These are phyloP conservation scores for Raffaelea albimanens DNA, from an alignment of 2,329 filamentous ascomycete species.

Conservation along the genomic window DNA sequence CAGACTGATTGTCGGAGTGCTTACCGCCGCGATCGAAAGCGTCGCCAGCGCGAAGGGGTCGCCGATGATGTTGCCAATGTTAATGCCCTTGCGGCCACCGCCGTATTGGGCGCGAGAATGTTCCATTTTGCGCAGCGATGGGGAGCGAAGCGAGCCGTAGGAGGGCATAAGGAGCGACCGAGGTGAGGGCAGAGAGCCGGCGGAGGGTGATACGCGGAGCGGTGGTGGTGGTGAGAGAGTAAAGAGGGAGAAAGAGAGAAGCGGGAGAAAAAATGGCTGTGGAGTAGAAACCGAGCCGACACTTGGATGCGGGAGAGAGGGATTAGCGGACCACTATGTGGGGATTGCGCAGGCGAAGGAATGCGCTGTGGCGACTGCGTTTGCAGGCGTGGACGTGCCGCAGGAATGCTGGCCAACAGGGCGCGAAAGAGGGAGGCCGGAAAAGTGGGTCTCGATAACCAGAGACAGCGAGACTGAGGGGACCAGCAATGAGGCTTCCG, in stretches of 20 bases:
- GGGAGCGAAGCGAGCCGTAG: slow-evolving; percentile 64
- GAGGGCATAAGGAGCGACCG: slow-evolving; percentile 53
- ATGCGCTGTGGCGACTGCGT: background rate
- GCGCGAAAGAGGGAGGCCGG: background rate
- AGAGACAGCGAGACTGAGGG: too few relatives aligned
- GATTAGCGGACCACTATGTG: background rate
- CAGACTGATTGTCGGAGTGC: slow-evolving; percentile 24
- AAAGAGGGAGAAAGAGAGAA: background rate
- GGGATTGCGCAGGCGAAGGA: background rate
- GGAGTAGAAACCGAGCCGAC: background rate
- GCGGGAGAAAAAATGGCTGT: slow-evolving; percentile 1
- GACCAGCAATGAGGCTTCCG: background rate
- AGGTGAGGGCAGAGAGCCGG: background rate
- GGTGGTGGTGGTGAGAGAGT: too few relatives aligned
- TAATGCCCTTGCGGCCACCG: slow-evolving; percentile 49
- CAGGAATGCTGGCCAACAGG: background rate
- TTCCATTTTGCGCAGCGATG: slow-evolving; percentile 76
- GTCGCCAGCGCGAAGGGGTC: slow-evolving; percentile 95
- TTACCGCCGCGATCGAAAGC: slow-evolving; percentile 80
- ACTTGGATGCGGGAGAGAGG: slow-evolving; percentile 1
- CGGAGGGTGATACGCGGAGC: background rate
- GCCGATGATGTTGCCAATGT: slow-evolving; percentile 81
- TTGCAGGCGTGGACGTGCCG: background rate
- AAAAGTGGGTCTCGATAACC: background rate
- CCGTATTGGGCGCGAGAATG: slow-evolving; percentile 48